Evolutionary conservation across 1,139 yeast species (phyloP).

Genomic region (Nakaseomyces uthaithaninus): DNA sequence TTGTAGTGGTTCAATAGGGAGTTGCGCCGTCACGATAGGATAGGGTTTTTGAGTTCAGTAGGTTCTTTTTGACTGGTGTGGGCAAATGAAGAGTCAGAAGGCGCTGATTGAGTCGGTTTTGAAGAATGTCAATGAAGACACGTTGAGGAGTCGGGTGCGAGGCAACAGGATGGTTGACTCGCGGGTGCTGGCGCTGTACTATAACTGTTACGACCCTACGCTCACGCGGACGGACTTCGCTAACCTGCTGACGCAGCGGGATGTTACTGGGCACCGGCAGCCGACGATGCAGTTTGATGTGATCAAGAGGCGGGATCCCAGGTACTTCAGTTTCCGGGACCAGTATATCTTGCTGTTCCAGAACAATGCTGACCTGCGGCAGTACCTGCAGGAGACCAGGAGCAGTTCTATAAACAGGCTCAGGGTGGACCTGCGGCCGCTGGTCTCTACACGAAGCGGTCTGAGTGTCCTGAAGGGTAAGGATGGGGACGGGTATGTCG

Average conservation of each 20-base stretch:
- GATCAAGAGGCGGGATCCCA: slow-evolving; percentile 25
- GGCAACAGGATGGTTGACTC: not conserved
- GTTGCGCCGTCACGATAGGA: too few relatives aligned
- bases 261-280: not conserved
- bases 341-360: slow-evolving; percentile 23
- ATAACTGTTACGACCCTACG: slow-evolving; percentile 8
- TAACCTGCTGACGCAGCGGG: slow-evolving; percentile 1
- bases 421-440: slow-evolving; percentile 16
- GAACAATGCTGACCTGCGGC: slow-evolving; percentile 13
- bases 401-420: slow-evolving; percentile 16
- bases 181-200: not conserved
- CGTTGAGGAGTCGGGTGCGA: not conserved
- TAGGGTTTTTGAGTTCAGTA: too few relatives aligned
- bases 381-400: slow-evolving; percentile 15
- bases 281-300: slow-evolving; percentile 13
- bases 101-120: slow-evolving; percentile 1
- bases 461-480: not conserved
- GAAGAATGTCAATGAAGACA: slow-evolving; percentile 1
- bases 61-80: too few relatives aligned
- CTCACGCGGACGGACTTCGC: slow-evolving; percentile 7
- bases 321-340: slow-evolving; percentile 27
- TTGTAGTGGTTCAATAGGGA: not conserved
- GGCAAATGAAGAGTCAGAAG: not conserved
- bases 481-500: not conserved
- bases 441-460: slow-evolving; percentile 1